Evolutionary conservation across 2,329 filamentous ascomycete species (phyloP).

Genomic region (Penicillium sp.): DNA sequence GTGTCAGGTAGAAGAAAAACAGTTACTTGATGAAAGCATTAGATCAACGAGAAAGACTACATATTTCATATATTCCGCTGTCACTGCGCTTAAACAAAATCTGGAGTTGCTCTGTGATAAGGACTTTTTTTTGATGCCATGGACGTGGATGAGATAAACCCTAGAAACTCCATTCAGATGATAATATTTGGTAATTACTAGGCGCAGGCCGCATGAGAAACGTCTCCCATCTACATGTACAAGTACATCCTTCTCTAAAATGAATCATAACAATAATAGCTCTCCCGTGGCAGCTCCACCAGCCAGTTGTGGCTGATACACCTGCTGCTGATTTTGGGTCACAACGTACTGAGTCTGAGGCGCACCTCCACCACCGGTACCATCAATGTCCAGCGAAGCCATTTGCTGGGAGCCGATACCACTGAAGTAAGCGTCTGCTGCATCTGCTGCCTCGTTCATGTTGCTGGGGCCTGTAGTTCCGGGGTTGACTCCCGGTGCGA

Average conservation of each 20-base stretch:
- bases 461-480: conserved; percentile 64
- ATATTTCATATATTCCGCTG: conserved; percentile 1
- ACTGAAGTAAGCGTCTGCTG: conserved; percentile 87
- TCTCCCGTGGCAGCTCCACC: conserved; percentile 67
- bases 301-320: conserved; percentile 66
- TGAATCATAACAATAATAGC: conserved; percentile 61
- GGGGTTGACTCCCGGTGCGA: conserved; percentile 67
- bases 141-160: background rate
- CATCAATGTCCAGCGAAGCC: conserved; percentile 66
- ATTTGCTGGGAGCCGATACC: conserved; percentile 71
- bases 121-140: no score
- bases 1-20: conserved; percentile 22
- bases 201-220: background rate
- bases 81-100: background rate
- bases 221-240: conserved; percentile 19
- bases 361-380: conserved; percentile 60
- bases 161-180: background rate
- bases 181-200: conserved; percentile 4
- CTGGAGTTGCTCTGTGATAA: background rate
- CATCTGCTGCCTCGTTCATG: conserved; percentile 70
- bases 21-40: conserved; percentile 29
- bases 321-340: conserved; percentile 75
- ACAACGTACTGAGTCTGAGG: conserved; percentile 61
- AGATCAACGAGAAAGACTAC: conserved; percentile 20
- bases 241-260: conserved; percentile 4